Evolutionary conservation across 139 green algal genomes (phyloP).

Genomic region (Chlorella sorokiniana): DNA sequence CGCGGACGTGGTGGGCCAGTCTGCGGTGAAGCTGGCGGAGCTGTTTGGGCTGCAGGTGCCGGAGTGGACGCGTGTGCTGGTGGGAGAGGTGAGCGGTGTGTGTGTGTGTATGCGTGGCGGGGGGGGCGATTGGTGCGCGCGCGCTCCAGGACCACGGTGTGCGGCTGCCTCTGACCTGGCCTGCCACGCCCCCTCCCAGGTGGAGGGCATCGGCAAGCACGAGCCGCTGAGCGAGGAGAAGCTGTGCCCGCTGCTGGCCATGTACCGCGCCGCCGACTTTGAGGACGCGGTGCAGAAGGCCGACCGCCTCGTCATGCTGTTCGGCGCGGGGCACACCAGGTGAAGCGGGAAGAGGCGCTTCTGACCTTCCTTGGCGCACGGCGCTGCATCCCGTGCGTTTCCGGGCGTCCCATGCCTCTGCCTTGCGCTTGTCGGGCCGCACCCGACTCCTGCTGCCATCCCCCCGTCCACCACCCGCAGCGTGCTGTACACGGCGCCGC

Average conservation of each 20-base stretch:
- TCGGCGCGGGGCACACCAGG: constrained; percentile 49
- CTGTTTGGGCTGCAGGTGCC: constrained; percentile 70
- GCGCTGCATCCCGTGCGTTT: not conserved
- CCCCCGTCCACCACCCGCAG: constrained; percentile 35
- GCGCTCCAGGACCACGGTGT: too few relatives aligned
- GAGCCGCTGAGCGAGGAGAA: constrained; percentile 74
- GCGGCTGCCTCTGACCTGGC: not conserved
- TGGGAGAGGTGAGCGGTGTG: constrained; percentile 51
- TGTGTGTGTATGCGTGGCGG: not conserved
- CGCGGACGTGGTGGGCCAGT: constrained; percentile 69
- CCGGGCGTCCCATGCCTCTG: too few relatives aligned
- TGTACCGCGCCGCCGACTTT: constrained; percentile 50
- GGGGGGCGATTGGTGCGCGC: too few relatives aligned
- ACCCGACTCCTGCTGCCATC: too few relatives aligned
- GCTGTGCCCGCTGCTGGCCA: constrained; percentile 64
- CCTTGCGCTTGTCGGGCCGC: too few relatives aligned
- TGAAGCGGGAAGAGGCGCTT: too few relatives aligned
- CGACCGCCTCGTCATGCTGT: constrained; percentile 59
- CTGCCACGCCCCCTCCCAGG: not conserved
- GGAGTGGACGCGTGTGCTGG: constrained; percentile 52
- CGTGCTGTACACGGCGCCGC: constrained; percentile 67
- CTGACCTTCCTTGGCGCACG: not conserved
- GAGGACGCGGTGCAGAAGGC: constrained; percentile 48
- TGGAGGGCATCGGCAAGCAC: constrained; percentile 45
- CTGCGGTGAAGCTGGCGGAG: constrained; percentile 54